A percentile compares a stretch with the other conserved stretches of the same genome.
Conservation (phyloP, 495 filamentous ascomycete species). For the Aspergillus leporis region DNA sequence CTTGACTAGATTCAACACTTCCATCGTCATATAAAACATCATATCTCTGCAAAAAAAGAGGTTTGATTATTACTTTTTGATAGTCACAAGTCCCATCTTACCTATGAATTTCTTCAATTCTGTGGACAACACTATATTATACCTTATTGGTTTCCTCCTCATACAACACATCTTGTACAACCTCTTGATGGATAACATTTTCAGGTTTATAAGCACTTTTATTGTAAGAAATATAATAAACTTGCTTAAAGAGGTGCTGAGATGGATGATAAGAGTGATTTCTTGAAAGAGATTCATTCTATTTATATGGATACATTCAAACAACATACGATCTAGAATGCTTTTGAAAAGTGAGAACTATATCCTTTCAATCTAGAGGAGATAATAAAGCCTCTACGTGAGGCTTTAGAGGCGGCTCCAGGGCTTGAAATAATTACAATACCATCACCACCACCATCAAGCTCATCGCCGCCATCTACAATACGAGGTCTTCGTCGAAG, state of each 20-base stretch:
- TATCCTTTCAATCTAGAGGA: not conserved
- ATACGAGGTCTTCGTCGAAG: no score
- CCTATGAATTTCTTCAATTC: no score
- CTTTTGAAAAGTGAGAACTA: not conserved
- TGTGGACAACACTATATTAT: no score
- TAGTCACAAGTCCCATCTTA: not conserved
- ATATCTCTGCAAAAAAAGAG: not conserved
- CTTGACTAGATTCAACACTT: no score
- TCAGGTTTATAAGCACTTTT: conserved; percentile 5
- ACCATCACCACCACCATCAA: no score
- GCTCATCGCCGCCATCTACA: no score
- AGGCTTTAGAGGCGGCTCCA: no score
- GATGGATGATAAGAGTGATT: not conserved
- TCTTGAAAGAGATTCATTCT: conserved; percentile 1
- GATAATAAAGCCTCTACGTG: no score
- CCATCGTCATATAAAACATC: not conserved
- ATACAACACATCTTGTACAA: not conserved
- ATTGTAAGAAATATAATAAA: not conserved
- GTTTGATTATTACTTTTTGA: not conserved
- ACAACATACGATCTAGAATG: conserved; percentile 1
- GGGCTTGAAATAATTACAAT: no score
- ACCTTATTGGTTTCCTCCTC: no score
- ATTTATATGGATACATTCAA: not conserved
- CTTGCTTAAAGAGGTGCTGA: not conserved
- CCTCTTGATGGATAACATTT: not conserved